A percentile compares a stretch with the other conserved stretches of the same genome.
Evolutionary conservation across 495 filamentous ascomycete species (phyloP).

Genomic region (Cudoniella acicularis): DNA sequence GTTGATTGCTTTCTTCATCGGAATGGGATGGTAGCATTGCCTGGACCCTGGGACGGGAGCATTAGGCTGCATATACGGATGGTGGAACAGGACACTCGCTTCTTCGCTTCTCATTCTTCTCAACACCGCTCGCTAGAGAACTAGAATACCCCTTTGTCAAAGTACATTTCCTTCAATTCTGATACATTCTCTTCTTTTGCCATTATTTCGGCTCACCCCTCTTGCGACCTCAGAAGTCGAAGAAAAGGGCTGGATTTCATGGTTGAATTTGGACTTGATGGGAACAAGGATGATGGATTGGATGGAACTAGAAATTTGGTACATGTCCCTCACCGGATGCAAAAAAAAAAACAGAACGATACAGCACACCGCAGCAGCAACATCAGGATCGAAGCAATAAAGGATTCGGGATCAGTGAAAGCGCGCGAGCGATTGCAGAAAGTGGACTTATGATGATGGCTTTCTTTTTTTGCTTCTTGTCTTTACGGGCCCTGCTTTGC

Average conservation of each 20-base stretch:
- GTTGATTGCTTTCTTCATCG: slow-evolving; percentile 1
- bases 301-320: slow-evolving; percentile 12
- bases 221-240: neutral
- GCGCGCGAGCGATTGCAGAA: neutral
- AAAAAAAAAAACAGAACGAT: slow-evolving; percentile 16
- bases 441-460: slow-evolving; percentile 4
- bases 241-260: neutral
- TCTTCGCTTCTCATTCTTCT: neutral
- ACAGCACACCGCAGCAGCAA: too few species aligned
- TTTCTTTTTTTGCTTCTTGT: neutral
- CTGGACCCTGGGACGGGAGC: slow-evolving; percentile 3
- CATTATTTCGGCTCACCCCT: neutral
- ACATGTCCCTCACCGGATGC: slow-evolving; percentile 19
- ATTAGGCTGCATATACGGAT: slow-evolving; percentile 21
- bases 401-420: neutral
- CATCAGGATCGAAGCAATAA: too few species aligned
- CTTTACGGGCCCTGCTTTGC: too few species aligned
- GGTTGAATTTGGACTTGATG: neutral
- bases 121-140: slow-evolving; percentile 19
- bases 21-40: slow-evolving; percentile 11
- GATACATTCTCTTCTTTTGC: slow-evolving; percentile 21
- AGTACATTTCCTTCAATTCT: slow-evolving; percentile 5
- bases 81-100: slow-evolving; percentile 24
- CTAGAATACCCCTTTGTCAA: slow-evolving; percentile 23
- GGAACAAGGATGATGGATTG: slow-evolving; percentile 2